Evolutionary conservation across 345 rosid species (phyloP).

Genomic region (Brassica nigra): DNA sequence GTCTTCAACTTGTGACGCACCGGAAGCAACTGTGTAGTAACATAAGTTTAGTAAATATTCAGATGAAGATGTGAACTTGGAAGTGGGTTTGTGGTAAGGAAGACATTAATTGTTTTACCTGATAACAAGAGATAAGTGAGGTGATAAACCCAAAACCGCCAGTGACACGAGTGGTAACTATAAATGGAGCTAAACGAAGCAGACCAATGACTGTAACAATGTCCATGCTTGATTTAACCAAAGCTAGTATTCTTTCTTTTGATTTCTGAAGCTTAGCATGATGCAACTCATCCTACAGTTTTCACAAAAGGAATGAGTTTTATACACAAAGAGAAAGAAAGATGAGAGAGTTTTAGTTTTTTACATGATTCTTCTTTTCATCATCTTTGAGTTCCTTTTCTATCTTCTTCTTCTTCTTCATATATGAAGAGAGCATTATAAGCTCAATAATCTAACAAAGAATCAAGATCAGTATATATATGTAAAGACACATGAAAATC

Average conservation of each 20-base stretch:
- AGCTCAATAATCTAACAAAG: constrained; percentile 74
- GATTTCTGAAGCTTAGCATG: constrained; percentile 73
- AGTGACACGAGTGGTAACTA: constrained; percentile 84
- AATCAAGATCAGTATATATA: not conserved
- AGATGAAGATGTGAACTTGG: not conserved
- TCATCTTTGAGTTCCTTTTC: constrained; percentile 71
- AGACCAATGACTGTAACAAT: constrained; percentile 84
- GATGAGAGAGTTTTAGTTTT: not conserved
- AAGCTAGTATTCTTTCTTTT: constrained; percentile 78
- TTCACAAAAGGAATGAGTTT: not conserved
- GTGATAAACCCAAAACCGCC: constrained; percentile 80
- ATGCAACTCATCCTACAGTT: constrained; percentile 70
- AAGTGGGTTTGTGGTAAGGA: not conserved
- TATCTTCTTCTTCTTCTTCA: constrained; percentile 69
- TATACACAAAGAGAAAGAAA: not conserved
- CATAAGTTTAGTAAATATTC: not conserved
- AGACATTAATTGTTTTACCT: constrained; percentile 53
- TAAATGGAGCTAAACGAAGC: constrained; percentile 86
- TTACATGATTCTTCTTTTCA: constrained; percentile 66
- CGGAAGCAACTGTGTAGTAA: constrained; percentile 35
- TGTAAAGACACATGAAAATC: not conserved
- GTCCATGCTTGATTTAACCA: constrained; percentile 84
- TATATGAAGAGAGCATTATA: constrained; percentile 76
- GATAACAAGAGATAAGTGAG: constrained; percentile 94
- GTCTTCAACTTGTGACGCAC: constrained; percentile 35